Conservation (phyloP, 768 basidiomycete genomes). For the Heimioporus sp. region DNA sequence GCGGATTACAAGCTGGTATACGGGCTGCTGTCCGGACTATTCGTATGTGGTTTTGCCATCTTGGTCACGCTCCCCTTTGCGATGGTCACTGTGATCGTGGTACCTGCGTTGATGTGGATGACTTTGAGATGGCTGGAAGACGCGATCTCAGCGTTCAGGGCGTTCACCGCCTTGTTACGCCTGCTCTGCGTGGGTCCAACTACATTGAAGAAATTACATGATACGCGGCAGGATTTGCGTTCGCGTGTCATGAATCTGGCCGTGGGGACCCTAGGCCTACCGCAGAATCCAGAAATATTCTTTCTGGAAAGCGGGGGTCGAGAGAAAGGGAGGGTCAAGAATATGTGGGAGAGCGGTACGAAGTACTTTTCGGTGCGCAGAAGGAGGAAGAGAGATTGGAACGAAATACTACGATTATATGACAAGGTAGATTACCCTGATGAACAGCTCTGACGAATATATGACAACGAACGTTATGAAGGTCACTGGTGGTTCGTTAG, state of each 20-base stretch:
- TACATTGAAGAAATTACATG: constrained; percentile 53
- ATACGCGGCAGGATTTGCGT: constrained; percentile 55
- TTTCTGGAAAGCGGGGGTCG: constrained; percentile 56
- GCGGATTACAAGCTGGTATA: constrained; percentile 87
- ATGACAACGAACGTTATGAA: too few relatives aligned
- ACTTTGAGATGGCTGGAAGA: constrained; percentile 88
- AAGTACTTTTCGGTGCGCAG: constrained; percentile 80
- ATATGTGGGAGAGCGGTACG: constrained; percentile 65
- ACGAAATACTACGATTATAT: constrained; percentile 78
- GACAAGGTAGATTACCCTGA: constrained; percentile 82
- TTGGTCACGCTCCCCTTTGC: constrained; percentile 63
- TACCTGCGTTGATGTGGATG: constrained; percentile 87
- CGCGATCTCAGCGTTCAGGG: constrained; percentile 74
- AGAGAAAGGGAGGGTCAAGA: constrained; percentile 68
- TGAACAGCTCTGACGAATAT: constrained; percentile 32
- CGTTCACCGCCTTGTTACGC: constrained; percentile 58
- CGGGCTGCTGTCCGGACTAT: constrained; percentile 70
- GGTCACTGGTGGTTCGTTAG: too few relatives aligned
- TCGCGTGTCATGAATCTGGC: constrained; percentile 68
- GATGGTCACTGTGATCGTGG: constrained; percentile 51
- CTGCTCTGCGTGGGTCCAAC: constrained; percentile 61
- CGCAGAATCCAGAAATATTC: constrained; percentile 65
- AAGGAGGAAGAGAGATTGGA: constrained; percentile 86
- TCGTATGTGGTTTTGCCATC: constrained; percentile 58
- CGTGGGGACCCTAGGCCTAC: constrained; percentile 54